Evolutionary conservation across 768 basidiomycete species (phyloP), one percentile per base, ranked within the genome.

Genomic region (Sutorius australiensis): DNA sequence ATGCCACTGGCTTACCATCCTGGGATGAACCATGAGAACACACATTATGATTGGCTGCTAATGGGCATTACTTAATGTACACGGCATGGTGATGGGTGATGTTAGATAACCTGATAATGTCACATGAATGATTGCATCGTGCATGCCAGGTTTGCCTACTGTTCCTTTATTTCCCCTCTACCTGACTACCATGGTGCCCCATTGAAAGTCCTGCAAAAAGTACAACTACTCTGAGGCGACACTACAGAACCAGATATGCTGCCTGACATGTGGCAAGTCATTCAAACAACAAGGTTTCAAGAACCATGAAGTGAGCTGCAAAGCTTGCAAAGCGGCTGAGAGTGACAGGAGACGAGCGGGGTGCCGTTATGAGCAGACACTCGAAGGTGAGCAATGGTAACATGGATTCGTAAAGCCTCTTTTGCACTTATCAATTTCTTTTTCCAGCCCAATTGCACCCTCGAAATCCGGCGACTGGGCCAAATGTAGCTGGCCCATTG

Each of bases 131-230:
- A n/a, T n/a, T n/a, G n/a, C n/a, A n/a, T n/a, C n/a, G n/a, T n/a
- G n/a, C n/a, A n/a, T n/a, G n/a, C n/a, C n/a, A n/a, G n/a, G n/a
- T n/a, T n/a, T n/a, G n/a, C n/a, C n/a, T n/a, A n/a, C n/a, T n/a
- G n/a, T 33, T 33, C 12, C 32, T 33, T 12, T 33, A 4, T 33
- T 33, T 13, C 13, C 12, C 51, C n/a, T n/a, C n/a, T n/a, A n/a
- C n/a, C n/a, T n/a, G n/a, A n/a, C n/a, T n/a, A 11, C 28, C 12
- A 60, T 65, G 47, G 24, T 27, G 4, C n/a, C 28, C 12, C 11
- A 37, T 28, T 17, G 17, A 2, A 30, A 38, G 9, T 19, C n/a
- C 14, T 13, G 37, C 3, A 6, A 4, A 12, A 11, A 1, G 12
- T 39, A 14, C 27, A 31, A 50, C 4, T 50, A 50, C 31, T 50